Percentiles rank a stretch among this genome's conserved stretches.
Conservation (phyloP, 495 filamentous ascomycete genomes). For the Poronia punctata region DNA sequence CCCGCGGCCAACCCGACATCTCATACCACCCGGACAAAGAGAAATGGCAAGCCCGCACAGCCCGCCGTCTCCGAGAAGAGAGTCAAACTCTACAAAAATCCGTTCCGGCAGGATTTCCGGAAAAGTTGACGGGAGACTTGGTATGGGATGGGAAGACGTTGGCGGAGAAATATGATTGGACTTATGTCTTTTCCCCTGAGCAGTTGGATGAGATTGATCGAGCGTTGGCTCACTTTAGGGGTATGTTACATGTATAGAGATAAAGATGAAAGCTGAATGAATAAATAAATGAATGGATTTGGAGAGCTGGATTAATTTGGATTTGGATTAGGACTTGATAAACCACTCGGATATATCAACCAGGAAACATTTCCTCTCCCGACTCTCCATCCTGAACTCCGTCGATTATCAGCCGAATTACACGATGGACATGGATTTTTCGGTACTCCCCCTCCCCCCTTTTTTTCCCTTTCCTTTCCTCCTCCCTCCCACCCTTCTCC, state of each 20-base stretch:
- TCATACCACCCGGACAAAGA: slow-evolving; percentile 49
- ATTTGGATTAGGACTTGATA: slow-evolving; percentile 28
- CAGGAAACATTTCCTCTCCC: slow-evolving; percentile 53
- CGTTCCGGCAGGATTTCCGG: slow-evolving; percentile 47
- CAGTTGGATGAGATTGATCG: slow-evolving; percentile 51
- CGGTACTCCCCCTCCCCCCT: too few relatives aligned
- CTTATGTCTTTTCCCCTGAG: slow-evolving; percentile 36
- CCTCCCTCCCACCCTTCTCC: too few relatives aligned
- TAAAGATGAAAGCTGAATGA: not conserved
- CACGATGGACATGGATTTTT: slow-evolving; percentile 56
- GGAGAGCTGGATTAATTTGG: too few relatives aligned
- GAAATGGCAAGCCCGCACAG: slow-evolving; percentile 47
- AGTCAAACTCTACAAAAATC: slow-evolving; percentile 33
- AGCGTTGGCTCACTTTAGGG: slow-evolving; percentile 49
- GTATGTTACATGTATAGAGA: slow-evolving; percentile 17
- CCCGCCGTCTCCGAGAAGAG: slow-evolving; percentile 34
- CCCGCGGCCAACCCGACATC: slow-evolving; percentile 43
- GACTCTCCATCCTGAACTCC: slow-evolving; percentile 38
- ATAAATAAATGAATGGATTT: too few relatives aligned
- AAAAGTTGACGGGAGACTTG: slow-evolving; percentile 38
- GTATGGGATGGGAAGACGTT: slow-evolving; percentile 55
- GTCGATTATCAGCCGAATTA: slow-evolving; percentile 45
- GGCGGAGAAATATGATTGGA: slow-evolving; percentile 44
- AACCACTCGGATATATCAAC: slow-evolving; percentile 41
- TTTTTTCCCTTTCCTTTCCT: too few relatives aligned